Conservation (phyloP, 2,329 filamentous ascomycete species). For the Periconia sp. region DNA sequence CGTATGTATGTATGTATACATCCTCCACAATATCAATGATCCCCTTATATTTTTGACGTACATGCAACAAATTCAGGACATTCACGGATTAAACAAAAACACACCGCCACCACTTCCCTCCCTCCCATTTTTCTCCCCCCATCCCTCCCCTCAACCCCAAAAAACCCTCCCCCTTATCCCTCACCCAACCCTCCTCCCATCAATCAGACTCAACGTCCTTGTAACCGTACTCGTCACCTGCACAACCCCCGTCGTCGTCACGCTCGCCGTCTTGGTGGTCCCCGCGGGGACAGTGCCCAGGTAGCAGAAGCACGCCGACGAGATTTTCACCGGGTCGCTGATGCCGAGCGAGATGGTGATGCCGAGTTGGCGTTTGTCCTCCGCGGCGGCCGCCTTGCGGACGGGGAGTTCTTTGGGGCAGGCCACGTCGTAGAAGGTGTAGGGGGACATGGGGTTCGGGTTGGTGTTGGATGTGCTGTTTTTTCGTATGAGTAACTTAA, state of each 20-base stretch:
- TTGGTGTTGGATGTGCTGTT: constrained; percentile 32
- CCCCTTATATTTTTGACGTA: too few species aligned
- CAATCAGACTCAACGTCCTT: constrained; percentile 15
- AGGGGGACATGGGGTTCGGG: constrained; percentile 36
- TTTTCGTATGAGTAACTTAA: not conserved
- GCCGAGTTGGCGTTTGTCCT: constrained; percentile 22
- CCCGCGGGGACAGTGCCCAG: constrained; percentile 28
- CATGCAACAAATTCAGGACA: too few species aligned
- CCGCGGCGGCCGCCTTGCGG: constrained; percentile 5
- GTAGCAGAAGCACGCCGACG: constrained; percentile 35
- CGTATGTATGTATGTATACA: too few species aligned
- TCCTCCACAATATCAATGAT: too few species aligned
- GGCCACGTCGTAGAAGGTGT: constrained; percentile 34
- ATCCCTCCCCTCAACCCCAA: not conserved
- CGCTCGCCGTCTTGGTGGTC: constrained; percentile 24
- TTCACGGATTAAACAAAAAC: not conserved
- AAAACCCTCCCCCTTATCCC: too few species aligned
- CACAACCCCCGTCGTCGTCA: constrained; percentile 17
- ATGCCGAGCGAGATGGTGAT: constrained; percentile 30
- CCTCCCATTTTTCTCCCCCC: too few species aligned
- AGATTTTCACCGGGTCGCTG: constrained; percentile 17
- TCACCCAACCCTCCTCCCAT: not conserved
- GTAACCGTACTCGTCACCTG: constrained; percentile 26
- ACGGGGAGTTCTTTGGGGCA: constrained; percentile 34
- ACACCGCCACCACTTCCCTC: too few species aligned